These are phyloP conservation scores for Raffaelea arxii DNA, from an alignment of 2,329 filamentous ascomycete genomes.

Conservation along the genomic window DNA sequence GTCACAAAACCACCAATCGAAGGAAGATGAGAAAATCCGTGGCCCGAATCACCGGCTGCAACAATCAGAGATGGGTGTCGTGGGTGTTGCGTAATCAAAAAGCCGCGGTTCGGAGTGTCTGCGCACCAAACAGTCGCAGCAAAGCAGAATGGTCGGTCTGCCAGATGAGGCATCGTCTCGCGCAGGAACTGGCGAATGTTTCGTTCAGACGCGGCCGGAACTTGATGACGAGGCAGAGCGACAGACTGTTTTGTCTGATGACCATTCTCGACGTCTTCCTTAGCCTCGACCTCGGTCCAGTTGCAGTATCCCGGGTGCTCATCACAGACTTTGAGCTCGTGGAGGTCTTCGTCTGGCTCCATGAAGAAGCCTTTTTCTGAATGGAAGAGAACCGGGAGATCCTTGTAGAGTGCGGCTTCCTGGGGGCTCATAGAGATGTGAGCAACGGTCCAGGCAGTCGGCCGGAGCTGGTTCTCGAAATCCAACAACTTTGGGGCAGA, in stretches of 20 bases:
- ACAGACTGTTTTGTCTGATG: background rate
- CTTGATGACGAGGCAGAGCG: background rate
- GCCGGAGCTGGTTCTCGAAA: background rate
- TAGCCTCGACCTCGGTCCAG: too few relatives aligned
- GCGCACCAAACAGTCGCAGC: background rate
- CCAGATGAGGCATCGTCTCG: conserved; percentile 1
- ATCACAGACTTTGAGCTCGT: background rate
- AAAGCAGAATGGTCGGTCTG: background rate
- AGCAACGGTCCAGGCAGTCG: conserved; percentile 1
- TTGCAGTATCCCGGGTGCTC: conserved; percentile 2
- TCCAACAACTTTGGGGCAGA: background rate
- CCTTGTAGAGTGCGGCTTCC: background rate
- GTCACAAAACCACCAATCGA: background rate
- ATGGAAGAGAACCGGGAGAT: conserved; percentile 1
- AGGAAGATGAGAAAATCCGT: conserved; percentile 1
- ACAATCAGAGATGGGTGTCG: background rate
- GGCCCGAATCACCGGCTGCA: background rate
- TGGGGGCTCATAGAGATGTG: background rate
- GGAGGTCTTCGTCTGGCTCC: background rate
- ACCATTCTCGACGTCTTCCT: too few relatives aligned
- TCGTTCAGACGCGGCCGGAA: background rate
- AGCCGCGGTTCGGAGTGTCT: conserved; percentile 1
- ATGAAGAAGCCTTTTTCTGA: conserved; percentile 1
- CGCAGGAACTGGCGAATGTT: conserved; percentile 1
- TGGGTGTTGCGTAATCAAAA: background rate